Conservation (phyloP, 306 rosid genomes). For the Benincasa hispida region DNA sequence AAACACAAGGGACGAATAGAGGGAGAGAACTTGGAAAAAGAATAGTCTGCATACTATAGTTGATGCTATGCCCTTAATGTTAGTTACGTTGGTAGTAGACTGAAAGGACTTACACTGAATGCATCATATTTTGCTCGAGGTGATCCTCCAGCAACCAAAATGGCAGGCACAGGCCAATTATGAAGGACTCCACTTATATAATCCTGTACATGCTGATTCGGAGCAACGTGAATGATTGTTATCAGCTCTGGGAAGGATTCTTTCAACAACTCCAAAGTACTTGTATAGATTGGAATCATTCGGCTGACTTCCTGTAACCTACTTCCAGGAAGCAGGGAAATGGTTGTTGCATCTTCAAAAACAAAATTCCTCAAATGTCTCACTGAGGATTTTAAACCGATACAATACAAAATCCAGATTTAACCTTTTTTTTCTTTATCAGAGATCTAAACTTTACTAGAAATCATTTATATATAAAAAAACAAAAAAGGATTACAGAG, state of each 20-base stretch:
- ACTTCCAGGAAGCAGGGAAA: conserved; percentile 97
- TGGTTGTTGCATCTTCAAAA: conserved; percentile 53
- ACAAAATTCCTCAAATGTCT: conserved; percentile 6
- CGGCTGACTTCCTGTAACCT: conserved; percentile 79
- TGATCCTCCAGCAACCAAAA: conserved; percentile 60
- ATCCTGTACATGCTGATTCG: conserved; percentile 54
- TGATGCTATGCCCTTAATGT: neutral
- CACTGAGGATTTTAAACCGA: neutral
- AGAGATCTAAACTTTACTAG: neutral
- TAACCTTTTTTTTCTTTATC: neutral
- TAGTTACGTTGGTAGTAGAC: conserved; percentile 4
- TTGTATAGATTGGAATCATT: conserved; percentile 63
- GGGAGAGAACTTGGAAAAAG: too few species aligned
- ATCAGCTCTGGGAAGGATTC: conserved; percentile 37
- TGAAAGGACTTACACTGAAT: conserved; percentile 47
- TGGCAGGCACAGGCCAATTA: conserved; percentile 63
- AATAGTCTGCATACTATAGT: neutral
- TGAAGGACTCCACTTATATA: conserved; percentile 29
- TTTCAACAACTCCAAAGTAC: conserved; percentile 41
- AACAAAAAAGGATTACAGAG: neutral
- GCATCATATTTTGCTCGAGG: conserved; percentile 62
- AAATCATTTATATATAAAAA: neutral
- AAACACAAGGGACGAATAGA: too few species aligned
- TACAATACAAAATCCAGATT: neutral
- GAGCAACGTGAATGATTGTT: conserved; percentile 59